Evolutionary conservation across 78 protist species (phyloP), one percentile per base, ranked within the genome.

Genomic region (Guillardia theta): DNA sequence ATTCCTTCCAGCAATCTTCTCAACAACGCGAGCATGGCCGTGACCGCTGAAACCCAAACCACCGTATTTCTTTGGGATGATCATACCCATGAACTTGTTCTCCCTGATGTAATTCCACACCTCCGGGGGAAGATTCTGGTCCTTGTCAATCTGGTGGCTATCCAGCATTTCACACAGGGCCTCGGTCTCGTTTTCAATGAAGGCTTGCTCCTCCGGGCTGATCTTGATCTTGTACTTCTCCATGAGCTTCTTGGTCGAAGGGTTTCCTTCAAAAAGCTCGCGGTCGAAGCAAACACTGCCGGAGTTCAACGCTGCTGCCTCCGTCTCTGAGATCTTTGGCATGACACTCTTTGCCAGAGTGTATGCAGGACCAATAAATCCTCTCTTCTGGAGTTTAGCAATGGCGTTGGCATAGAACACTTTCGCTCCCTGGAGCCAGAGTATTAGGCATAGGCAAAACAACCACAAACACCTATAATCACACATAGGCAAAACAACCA

Each of bases 261-360:
- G 94, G 21, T 50, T 0, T n/a, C 96, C 96, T 0, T 46, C 1
- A 45, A 92, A 94, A 21, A 94, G 48, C 21, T 76, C 96, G 58
- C 88, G 78, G 48, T 94, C 96, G 48, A 94, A 94, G 62, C 87
- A 87, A 53, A 94, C 78, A 15, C 88, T 92, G 27, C 96, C 96
- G n/a, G 64, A 45, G 46, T 92, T 93, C 22, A 94, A 92, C 47
- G 96, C 94, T 0, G 87, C 95, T 12, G 46, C 46, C 62, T 94
- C 95, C 0, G 95, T 94, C 39, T 94, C 95, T 30, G 93, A 88
- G 58, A 94, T 88, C 77, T 88, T 88, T 19, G 95, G 95, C 92
- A 88, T 88, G 58, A 37, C 47, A 62, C 47, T 43, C 93, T 76
- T 46, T 22, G 93, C 93, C n/a, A 90, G 93, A 33, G 37, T 90